Base-by-base conservation (phyloP, 1,284 basidiomycete genomes). In the Sporisorium iseilematis-ciliati region DNA sequence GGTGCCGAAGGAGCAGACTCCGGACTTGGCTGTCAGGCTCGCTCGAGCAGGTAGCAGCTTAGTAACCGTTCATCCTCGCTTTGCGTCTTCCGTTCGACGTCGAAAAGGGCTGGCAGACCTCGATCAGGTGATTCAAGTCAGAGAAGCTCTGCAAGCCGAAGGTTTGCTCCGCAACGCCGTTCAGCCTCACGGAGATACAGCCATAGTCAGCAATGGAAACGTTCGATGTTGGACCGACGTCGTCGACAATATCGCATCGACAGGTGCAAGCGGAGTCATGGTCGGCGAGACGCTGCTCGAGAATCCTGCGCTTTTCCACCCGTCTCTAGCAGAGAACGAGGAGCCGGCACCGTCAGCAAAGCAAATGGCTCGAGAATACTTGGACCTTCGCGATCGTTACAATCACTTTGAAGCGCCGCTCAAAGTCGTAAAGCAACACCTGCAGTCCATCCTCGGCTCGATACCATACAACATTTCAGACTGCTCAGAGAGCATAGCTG, bases 191-290 rank as follows among this genome's bases (percentile, higher is more conserved):
- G 65, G 74, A 4, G 55, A 63, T 29, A 85, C 92, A 2, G 90
- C 89, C 6, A 88, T 92, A 51, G 85, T 93, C 56, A 91, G 90
- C 85, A 93, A 93, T 78, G 92, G 92, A 16, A 93, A 93, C 76
- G 92, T 93, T 14, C 88, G 89, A 20, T 85, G 83, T 14, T 90
- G 88, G 85, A 83, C 84, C 35, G 90, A 93, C 80, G 82, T 92
- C 11, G 82, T 84, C 64, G 76, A 80, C 31, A 92, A 92, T 78
- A 79, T 88, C 53, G 78, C 82, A 8, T 85, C 85, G 48, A 92
- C 92, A 2, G 87, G 88, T n/a, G 91, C 91, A 45, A 89, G 91
- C 77, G 92, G 92, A 8, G 83, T 91, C 65, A 93, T 93, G 92
- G 90, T 92, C 3, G 92, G 91, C 8, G 91, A 93, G 82, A 88